Conservation (phyloP, 116 monocot species). For the Cymodocea nodosa region DNA sequence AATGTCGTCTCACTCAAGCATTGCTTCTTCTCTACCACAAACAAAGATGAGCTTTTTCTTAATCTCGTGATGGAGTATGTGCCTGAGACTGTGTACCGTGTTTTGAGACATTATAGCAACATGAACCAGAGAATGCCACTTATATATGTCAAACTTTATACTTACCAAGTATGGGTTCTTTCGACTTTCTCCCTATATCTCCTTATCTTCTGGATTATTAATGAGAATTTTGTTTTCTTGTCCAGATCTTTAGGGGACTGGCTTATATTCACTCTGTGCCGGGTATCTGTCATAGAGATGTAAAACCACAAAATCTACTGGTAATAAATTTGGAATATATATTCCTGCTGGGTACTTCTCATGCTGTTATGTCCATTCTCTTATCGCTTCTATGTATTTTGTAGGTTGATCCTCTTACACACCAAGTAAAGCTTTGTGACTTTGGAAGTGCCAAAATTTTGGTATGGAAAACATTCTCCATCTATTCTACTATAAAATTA, state of each 20-base stretch:
- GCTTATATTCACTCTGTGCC: conserved; percentile 81
- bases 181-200: background rate
- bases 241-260: conserved; percentile 72
- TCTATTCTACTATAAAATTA: background rate
- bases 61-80: conserved; percentile 26
- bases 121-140: conserved; percentile 45
- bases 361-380: background rate
- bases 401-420: conserved; percentile 92
- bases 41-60: conserved; percentile 22
- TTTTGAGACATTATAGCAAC: conserved; percentile 16
- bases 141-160: conserved; percentile 67
- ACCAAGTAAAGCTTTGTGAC: conserved; percentile 90
- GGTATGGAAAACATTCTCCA: conserved; percentile 24
- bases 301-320: conserved; percentile 90
- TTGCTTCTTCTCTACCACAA: conserved; percentile 22
- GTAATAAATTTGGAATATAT: conserved; percentile 17
- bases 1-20: conserved; percentile 20
- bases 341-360: background rate
- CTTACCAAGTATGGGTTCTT: conserved; percentile 34
- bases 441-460: conserved; percentile 92
- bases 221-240: background rate
- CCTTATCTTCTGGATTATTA: background rate
- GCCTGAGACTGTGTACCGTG: conserved; percentile 21
- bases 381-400: conserved; percentile 1
- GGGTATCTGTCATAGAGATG: conserved; percentile 89